Evolutionary conservation across 2,329 filamentous ascomycete species (phyloP), one percentile per base, ranked within the genome.

Genomic region (Nemania sp.): DNA sequence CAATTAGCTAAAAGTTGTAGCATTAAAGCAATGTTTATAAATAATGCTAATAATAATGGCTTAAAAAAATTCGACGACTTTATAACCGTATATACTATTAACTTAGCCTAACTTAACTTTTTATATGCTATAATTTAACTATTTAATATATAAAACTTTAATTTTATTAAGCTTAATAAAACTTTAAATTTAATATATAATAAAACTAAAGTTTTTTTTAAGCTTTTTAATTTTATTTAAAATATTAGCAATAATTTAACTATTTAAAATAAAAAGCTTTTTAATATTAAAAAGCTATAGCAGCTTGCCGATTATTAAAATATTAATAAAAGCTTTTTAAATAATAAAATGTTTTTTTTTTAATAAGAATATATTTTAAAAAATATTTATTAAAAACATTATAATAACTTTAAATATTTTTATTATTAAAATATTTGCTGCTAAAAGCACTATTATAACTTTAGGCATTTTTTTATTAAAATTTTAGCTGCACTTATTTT

Each of bases 81-180:
- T 45, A 29, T 45, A 45, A 50, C 7, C 32, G 40, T 47, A 47
- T 35, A 55, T 47, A 55, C 13, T 40, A 15, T 40, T 40, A 40
- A n/a, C n/a, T n/a, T n/a, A n/a, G n/a, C n/a, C n/a, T n/a, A n/a
- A n/a, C n/a, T n/a, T 9, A 10, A 40, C 5, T 17, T 40, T 40
- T 35, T 29, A n/a, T 29, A 54, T 45, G n/a, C 9, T 18, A 34
- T 29, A 42, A 17, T 32, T 45, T 42, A 40, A 25, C 43, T 53
- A 43, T 29, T 37, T 29, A 53, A 53, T 43, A 52, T 21, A 40
- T 43, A 53, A 53, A 47, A 40, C 20, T 54, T 40, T 47, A 47
- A 54, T 20, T 3, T 7, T 3, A n/a, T 40, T 11, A 47, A 46
- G 25, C 10, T 46, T 20, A 47, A 46, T 46, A 46, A 35, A 47